Conservation (phyloP, 176 grass and related monocot species). For the Rhynchospora tenuis region DNA sequence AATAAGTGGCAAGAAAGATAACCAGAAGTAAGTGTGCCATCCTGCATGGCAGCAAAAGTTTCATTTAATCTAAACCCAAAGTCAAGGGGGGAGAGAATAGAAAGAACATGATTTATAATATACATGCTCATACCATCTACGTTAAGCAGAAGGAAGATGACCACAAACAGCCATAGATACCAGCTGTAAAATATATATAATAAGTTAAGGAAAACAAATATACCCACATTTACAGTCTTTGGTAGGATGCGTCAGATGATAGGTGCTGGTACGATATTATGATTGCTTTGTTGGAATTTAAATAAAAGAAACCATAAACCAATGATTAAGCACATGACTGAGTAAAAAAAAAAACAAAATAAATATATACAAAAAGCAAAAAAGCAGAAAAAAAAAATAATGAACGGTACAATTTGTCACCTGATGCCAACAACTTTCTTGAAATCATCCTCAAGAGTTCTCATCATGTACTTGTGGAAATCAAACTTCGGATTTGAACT, state of each 20-base stretch:
- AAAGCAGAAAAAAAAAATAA: constrained; percentile 9
- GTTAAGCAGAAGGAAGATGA: constrained; percentile 79
- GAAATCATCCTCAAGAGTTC: constrained; percentile 76
- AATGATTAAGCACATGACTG: background rate
- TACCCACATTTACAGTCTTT: background rate
- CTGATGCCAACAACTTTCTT: constrained; percentile 84
- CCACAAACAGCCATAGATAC: constrained; percentile 85
- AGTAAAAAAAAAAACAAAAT: background rate
- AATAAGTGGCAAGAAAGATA: constrained; percentile 87
- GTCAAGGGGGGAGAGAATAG: background rate
- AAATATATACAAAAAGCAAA: background rate
- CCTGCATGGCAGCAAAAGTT: constrained; percentile 56
- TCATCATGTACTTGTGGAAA: constrained; percentile 74
- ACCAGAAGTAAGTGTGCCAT: constrained; percentile 95
- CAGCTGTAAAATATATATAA: constrained; percentile 47
- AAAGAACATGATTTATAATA: background rate
- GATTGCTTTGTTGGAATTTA: background rate
- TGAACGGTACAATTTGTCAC: constrained; percentile 30
- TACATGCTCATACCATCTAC: constrained; percentile 51
- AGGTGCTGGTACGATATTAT: background rate
- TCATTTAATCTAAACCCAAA: constrained; percentile 6
- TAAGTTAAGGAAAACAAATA: background rate
- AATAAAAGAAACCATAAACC: background rate
- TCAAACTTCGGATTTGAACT: constrained; percentile 23
- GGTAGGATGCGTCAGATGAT: background rate